phyloP scores from a whole-genome alignment of 2,329 filamentous ascomycete genomes.

The Geosmithia flava region DNA sequence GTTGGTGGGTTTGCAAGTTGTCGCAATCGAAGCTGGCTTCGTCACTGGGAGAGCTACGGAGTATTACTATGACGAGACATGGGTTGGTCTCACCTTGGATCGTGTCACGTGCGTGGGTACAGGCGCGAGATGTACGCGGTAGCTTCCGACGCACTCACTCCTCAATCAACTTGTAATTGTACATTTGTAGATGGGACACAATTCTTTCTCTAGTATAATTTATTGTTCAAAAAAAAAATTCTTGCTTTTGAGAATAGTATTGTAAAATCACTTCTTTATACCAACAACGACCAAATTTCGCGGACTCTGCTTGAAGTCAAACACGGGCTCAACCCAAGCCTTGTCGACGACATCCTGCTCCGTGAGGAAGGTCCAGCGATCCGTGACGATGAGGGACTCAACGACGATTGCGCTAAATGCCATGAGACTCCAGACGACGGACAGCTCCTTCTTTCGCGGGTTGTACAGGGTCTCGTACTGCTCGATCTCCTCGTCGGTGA shows the following conservation, averaged over 20 bases:
- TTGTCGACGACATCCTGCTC: conserved; percentile 58
- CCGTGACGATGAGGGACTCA: conserved; percentile 80
- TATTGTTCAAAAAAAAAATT: too few relatives aligned
- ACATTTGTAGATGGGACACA: neutral
- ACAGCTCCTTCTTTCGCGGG: conserved; percentile 65
- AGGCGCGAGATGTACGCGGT: too few relatives aligned
- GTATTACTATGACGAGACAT: too few relatives aligned
- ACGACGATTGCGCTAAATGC: conserved; percentile 84
- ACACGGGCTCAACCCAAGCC: conserved; percentile 88
- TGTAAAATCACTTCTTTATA: conserved; percentile 47
- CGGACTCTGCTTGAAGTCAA: conserved; percentile 77
- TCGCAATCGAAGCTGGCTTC: too few relatives aligned
- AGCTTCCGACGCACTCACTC: too few relatives aligned
- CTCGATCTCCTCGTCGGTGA: conserved; percentile 66
- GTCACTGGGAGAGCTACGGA: too few relatives aligned
- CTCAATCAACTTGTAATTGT: too few relatives aligned
- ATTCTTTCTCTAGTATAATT: neutral
- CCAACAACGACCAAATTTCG: conserved; percentile 90
- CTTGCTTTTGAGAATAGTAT: too few relatives aligned
- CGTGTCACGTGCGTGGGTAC: too few relatives aligned
- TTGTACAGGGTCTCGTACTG: conserved; percentile 55
- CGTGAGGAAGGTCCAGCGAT: conserved; percentile 76
- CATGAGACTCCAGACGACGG: conserved; percentile 88
- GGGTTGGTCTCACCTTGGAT: too few relatives aligned
- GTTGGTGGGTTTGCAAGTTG: neutral